Conservation (phyloP, 148 eudicot species). For the Rhododendron ovatum region DNA sequence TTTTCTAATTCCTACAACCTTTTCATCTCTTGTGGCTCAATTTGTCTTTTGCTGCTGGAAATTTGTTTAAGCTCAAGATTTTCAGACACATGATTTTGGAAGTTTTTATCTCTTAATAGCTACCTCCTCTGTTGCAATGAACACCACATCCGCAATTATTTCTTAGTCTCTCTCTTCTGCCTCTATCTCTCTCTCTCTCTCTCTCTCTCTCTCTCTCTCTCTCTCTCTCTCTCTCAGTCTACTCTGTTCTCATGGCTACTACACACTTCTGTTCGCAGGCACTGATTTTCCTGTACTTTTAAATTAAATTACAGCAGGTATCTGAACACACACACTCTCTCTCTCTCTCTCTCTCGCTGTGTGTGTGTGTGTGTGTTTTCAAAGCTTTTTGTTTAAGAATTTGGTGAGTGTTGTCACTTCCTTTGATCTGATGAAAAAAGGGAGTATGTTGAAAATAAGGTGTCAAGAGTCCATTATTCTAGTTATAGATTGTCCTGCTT, state of each 20-base stretch:
- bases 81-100: background rate
- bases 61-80: conserved; percentile 18
- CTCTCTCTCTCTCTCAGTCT: background rate
- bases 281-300: background rate
- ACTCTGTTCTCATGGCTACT: background rate
- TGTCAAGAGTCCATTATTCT: background rate
- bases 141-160: background rate
- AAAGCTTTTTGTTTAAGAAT: background rate
- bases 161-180: background rate
- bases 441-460: background rate
- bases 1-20: background rate
- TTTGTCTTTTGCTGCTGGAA: conserved; percentile 17
- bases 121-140: background rate
- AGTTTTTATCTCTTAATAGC: background rate
- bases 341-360: background rate
- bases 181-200: background rate
- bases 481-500: conserved; percentile 13
- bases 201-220: too few relatives aligned
- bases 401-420: conserved; percentile 3
- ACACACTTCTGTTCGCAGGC: background rate
- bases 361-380: background rate
- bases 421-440: conserved; percentile 5
- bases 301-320: background rate
- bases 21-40: background rate
- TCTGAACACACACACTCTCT: background rate